These are phyloP conservation scores for Vanderwaltozyma verrucispora DNA, from an alignment of 805 yeast genomes.

Conservation along the genomic window DNA sequence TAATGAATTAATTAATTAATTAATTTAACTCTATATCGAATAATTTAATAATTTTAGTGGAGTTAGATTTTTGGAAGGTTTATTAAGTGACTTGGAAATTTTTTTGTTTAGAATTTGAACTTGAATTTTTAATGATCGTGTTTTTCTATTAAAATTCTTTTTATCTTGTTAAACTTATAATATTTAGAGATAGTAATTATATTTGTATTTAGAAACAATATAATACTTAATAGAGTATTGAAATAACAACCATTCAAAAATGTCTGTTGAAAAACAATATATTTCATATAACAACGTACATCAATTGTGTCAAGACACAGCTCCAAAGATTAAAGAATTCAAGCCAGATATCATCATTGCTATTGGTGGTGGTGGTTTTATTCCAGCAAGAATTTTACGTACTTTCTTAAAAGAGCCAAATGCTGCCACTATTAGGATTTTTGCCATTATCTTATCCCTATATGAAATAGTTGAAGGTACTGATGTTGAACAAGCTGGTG, in stretches of 20 bases:
- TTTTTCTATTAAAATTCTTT: too few relatives aligned
- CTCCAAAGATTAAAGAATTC: slow-evolving; percentile 54
- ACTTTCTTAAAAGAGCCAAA: slow-evolving; percentile 86
- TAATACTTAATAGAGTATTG: too few relatives aligned
- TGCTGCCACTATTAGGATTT: slow-evolving; percentile 79
- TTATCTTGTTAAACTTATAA: too few relatives aligned
- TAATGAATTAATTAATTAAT: too few relatives aligned
- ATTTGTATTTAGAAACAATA: too few relatives aligned
- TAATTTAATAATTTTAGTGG: too few relatives aligned
- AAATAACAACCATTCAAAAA: background rate
- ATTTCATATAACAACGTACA: slow-evolving; percentile 76
- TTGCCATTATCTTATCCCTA: slow-evolving; percentile 87
- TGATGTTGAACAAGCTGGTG: slow-evolving; percentile 48
- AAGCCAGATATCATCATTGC: slow-evolving; percentile 89
- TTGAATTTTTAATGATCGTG: too few relatives aligned
- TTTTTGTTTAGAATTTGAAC: too few relatives aligned
- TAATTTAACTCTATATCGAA: too few relatives aligned
- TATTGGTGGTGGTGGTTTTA: slow-evolving; percentile 96
- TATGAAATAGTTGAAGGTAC: slow-evolving; percentile 74
- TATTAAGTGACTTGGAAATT: too few relatives aligned
- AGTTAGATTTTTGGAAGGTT: too few relatives aligned
- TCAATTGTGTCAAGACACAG: slow-evolving; percentile 55
- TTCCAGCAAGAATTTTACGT: slow-evolving; percentile 93
- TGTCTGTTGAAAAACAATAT: slow-evolving; percentile 44
- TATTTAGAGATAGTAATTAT: too few relatives aligned